phyloP scores from a whole-genome alignment of 371 early-diverging fungal species.

The Haplosporangium sp. region DNA sequence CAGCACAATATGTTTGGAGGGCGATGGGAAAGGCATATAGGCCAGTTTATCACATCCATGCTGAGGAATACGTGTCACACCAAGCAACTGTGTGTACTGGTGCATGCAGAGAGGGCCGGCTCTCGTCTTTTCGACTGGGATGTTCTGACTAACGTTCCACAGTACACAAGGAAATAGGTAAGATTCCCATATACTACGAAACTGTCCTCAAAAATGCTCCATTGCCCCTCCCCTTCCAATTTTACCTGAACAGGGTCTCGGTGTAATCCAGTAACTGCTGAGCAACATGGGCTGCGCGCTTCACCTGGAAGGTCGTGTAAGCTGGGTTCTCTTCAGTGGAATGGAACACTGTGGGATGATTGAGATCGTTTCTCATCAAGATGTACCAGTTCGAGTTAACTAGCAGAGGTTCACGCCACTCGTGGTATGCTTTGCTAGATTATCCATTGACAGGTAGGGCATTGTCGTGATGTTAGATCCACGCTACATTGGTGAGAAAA shows the following conservation, averaged over 20 bases:
- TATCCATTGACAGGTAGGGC: background rate
- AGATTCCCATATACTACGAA: background rate
- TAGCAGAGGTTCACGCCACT: slow-evolving; percentile 88
- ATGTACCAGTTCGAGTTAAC: slow-evolving; percentile 95
- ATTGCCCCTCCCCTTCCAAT: background rate
- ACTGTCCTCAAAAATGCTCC: no score
- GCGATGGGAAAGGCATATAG: slow-evolving; percentile 59
- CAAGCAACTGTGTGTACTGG: slow-evolving; percentile 85
- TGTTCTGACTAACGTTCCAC: slow-evolving; percentile 46
- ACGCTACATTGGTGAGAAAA: background rate
- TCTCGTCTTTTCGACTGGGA: slow-evolving; percentile 68
- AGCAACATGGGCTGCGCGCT: slow-evolving; percentile 88
- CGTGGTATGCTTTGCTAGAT: slow-evolving; percentile 79
- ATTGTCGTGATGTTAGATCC: background rate
- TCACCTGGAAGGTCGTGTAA: slow-evolving; percentile 83
- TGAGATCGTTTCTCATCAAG: slow-evolving; percentile 72
- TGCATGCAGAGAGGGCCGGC: slow-evolving; percentile 80
- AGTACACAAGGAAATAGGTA: background rate
- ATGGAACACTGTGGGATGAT: slow-evolving; percentile 68
- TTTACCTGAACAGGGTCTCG: slow-evolving; percentile 71
- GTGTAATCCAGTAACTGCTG: slow-evolving; percentile 77
- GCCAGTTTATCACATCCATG: slow-evolving; percentile 72
- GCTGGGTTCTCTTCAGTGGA: slow-evolving; percentile 51
- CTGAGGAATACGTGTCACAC: slow-evolving; percentile 84
- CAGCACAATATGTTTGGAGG: slow-evolving; percentile 76